Conservation (phyloP, 2,329 filamentous ascomycete species). For the Colletotrichum sp. region DNA sequence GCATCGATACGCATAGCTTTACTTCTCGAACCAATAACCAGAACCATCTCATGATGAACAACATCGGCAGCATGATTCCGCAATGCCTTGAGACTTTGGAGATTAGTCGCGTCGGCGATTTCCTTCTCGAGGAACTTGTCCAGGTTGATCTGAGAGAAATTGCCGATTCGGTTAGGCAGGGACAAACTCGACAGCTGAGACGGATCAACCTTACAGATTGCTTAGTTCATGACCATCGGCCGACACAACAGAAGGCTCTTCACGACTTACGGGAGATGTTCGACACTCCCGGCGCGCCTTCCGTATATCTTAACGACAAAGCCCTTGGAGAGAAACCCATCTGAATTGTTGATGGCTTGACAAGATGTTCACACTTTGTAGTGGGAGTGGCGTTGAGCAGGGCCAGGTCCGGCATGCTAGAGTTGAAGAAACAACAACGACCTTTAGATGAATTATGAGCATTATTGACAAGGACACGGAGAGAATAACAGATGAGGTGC, state of each 20-base stretch:
- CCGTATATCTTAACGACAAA: neutral
- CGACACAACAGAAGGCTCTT: neutral
- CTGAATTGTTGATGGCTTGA: neutral
- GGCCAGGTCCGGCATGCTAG: neutral
- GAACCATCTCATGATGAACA: neutral
- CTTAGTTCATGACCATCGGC: fast-evolving
- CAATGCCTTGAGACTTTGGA: neutral
- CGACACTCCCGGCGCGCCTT: neutral
- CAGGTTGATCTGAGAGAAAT: neutral
- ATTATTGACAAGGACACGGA: neutral
- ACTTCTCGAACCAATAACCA: neutral
- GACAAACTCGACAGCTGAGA: neutral
- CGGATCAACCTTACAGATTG: neutral
- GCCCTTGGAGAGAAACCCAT: neutral
- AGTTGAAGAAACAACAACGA: neutral
- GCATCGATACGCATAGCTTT: neutral
- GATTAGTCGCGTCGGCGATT: neutral
- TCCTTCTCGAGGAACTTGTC: neutral
- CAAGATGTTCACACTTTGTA: neutral
- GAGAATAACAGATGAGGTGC: neutral
- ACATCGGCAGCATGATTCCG: neutral
- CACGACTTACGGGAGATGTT: neutral
- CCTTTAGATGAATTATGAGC: neutral
- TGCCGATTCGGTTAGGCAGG: neutral
- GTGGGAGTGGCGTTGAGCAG: neutral